Evolutionary conservation across 768 basidiomycete genomes (phyloP).

Genomic region (Podaxis sp.): DNA sequence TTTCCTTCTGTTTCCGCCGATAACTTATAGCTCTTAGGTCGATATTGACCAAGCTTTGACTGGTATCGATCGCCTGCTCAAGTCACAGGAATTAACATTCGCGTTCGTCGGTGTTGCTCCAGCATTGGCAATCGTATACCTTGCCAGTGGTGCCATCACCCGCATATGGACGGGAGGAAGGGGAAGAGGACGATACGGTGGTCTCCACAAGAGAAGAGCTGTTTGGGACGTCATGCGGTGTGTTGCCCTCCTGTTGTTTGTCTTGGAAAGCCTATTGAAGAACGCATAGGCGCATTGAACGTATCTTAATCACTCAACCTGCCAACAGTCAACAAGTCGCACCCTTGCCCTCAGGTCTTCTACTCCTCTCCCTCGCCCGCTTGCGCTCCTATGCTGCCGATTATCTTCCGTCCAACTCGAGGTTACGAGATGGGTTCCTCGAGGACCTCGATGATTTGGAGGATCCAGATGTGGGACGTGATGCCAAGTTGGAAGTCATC

Average conservation of each 20-base stretch:
- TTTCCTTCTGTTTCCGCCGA: background rate
- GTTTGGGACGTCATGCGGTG: conserved; percentile 74
- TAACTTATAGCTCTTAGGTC: conserved; percentile 43
- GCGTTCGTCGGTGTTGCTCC: conserved; percentile 97
- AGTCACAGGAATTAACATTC: conserved; percentile 92
- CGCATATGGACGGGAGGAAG: conserved; percentile 46
- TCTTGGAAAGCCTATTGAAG: background rate
- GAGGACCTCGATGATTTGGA: conserved; percentile 84
- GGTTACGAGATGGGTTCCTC: conserved; percentile 73
- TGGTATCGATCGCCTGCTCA: conserved; percentile 91
- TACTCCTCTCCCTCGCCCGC: conserved; percentile 66
- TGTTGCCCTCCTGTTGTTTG: conserved; percentile 1
- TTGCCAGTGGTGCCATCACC: conserved; percentile 48
- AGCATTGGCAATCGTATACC: conserved; percentile 75
- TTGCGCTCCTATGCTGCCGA: conserved; percentile 61
- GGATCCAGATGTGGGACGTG: conserved; percentile 59
- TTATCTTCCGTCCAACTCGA: conserved; percentile 52
- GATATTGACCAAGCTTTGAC: conserved; percentile 87
- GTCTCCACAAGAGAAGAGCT: conserved; percentile 44
- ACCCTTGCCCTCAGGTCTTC: conserved; percentile 65
- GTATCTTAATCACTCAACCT: conserved; percentile 41
- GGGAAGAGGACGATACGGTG: conserved; percentile 53
- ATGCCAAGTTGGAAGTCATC: conserved; percentile 73
- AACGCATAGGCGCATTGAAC: conserved; percentile 57
- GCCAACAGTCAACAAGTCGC: conserved; percentile 23